These are phyloP conservation scores for Nicotiana tabacum DNA, from an alignment of 257 asterid genomes.

Conservation along the genomic window DNA sequence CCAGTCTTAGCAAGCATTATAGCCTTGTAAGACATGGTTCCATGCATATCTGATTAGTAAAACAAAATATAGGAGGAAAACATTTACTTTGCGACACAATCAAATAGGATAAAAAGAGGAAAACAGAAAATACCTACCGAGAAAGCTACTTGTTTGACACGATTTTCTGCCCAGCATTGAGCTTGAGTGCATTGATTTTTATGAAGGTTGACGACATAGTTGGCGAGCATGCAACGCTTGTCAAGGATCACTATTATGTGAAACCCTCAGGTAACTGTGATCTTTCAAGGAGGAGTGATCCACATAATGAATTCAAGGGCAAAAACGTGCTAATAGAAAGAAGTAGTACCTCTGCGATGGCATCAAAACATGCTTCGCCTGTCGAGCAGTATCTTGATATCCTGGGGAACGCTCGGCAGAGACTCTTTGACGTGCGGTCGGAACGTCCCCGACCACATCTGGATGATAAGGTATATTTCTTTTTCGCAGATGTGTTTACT, in stretches of 20 bases:
- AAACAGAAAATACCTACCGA: background rate
- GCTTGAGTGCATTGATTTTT: background rate
- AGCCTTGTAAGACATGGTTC: background rate
- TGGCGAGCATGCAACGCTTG: conserved; percentile 63
- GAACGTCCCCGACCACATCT: conserved; percentile 78
- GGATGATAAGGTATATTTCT: conserved; percentile 75
- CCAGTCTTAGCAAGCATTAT: background rate
- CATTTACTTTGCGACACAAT: too few relatives aligned
- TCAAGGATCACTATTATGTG: conserved; percentile 77
- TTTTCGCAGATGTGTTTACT: background rate
- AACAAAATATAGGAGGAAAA: background rate
- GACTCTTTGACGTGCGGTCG: conserved; percentile 57
- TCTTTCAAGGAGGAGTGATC: conserved; percentile 86
- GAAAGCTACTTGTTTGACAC: background rate
- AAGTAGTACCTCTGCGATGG: conserved; percentile 54
- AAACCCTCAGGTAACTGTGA: conserved; percentile 88
- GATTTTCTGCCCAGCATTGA: background rate
- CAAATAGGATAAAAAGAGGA: background rate
- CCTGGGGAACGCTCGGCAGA: conserved; percentile 52
- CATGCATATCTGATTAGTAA: background rate
- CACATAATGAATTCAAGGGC: conserved; percentile 77
- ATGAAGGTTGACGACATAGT: conserved; percentile 58
- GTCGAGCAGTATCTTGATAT: conserved; percentile 53
- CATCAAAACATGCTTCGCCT: conserved; percentile 57
- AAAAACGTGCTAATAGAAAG: conserved; percentile 83